Evolutionary conservation across 768 basidiomycete species (phyloP).

Genomic region (Xerocomellus amylosporus): DNA sequence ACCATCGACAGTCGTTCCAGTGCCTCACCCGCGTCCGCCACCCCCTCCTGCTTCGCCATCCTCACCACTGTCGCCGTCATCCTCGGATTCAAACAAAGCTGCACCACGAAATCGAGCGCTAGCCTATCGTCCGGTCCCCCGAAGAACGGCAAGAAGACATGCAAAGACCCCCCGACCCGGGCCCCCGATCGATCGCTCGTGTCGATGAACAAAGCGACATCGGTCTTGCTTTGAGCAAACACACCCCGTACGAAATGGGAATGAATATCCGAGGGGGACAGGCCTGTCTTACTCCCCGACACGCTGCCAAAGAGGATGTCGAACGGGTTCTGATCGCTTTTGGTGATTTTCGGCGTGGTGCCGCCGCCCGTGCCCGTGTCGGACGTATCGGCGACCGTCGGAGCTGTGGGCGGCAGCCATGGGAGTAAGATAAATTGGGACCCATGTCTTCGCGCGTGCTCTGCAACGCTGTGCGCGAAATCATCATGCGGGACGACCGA

Average conservation of each 20-base stretch:
- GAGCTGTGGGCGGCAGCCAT: slow-evolving; percentile 56
- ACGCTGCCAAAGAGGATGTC: slow-evolving; percentile 54
- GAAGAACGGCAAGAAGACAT: slow-evolving; percentile 87
- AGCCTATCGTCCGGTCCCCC: slow-evolving; percentile 93
- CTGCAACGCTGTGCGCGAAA: slow-evolving; percentile 63
- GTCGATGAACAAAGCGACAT: slow-evolving; percentile 86
- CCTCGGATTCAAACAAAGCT: slow-evolving; percentile 68
- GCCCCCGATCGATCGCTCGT: slow-evolving; percentile 38
- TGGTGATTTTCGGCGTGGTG: slow-evolving; percentile 12
- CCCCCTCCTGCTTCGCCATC: slow-evolving; percentile 49
- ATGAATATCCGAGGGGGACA: slow-evolving; percentile 55
- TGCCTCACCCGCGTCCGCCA: slow-evolving; percentile 8
- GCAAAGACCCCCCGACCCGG: slow-evolving; percentile 40
- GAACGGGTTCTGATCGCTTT: slow-evolving; percentile 57
- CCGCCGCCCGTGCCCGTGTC: neutral
- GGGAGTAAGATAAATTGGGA: slow-evolving; percentile 81
- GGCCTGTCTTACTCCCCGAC: slow-evolving; percentile 28
- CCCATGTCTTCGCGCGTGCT: slow-evolving; percentile 55
- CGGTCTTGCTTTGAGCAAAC: slow-evolving; percentile 64
- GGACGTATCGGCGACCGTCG: neutral
- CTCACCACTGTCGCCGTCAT: slow-evolving; percentile 75
- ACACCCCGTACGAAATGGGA: slow-evolving; percentile 83
- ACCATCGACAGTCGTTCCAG: slow-evolving; percentile 26
- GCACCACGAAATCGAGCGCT: slow-evolving; percentile 79
- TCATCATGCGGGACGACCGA: slow-evolving; percentile 77